Evolutionary conservation across 306 rosid species (phyloP).

Genomic region (Trichosanthes cucumerina): DNA sequence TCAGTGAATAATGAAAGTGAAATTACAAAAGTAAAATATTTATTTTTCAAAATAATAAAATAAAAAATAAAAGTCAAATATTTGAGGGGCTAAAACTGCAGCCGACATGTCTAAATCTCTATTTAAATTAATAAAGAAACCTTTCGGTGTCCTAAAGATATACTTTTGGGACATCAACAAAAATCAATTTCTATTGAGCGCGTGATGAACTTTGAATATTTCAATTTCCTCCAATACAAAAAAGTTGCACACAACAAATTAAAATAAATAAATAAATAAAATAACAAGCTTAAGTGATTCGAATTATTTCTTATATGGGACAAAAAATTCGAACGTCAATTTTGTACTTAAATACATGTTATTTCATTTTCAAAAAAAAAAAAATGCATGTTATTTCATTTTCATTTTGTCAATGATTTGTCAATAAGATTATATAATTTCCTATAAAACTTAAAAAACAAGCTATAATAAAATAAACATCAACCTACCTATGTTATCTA

Average conservation of each 20-base stretch:
- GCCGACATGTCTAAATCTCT: background rate
- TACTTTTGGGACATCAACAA: background rate
- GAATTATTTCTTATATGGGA: background rate
- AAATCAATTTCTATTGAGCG: background rate
- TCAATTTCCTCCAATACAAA: background rate
- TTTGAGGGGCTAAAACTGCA: background rate
- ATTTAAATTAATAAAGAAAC: background rate
- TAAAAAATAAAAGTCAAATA: too few species aligned
- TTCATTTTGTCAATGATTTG: background rate
- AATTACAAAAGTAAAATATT: too few species aligned
- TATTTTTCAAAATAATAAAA: too few species aligned
- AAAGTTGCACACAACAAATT: background rate
- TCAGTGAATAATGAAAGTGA: too few species aligned
- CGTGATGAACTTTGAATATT: background rate
- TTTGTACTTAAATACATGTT: background rate
- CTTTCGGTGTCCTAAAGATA: background rate
- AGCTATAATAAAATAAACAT: too few species aligned
- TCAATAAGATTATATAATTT: too few species aligned
- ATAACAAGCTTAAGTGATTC: background rate
- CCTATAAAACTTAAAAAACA: background rate
- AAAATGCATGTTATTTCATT: background rate
- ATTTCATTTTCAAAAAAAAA: too few species aligned
- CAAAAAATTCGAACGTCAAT: background rate
- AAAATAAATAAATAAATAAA: background rate
- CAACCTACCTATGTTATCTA: too few species aligned